Conservation (phyloP, 805 yeast genomes). For the Zygotorulaspora sp. region DNA sequence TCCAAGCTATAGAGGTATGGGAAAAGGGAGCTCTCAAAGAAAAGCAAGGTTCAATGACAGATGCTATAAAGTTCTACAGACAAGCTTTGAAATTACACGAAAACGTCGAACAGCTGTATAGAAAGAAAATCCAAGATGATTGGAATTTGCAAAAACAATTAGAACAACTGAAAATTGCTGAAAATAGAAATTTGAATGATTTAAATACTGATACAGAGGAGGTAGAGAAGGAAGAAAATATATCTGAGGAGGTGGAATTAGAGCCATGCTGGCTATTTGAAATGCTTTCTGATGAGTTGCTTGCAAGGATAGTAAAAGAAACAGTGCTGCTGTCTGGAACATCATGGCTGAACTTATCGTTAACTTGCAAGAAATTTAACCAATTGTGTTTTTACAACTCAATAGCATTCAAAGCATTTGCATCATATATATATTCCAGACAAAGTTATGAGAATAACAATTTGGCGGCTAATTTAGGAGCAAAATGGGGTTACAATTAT, state of each 20-base stretch:
- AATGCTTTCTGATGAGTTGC: slow-evolving; percentile 53
- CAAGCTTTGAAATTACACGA: slow-evolving; percentile 55
- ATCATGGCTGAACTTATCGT: slow-evolving; percentile 59
- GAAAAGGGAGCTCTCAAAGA: slow-evolving; percentile 71
- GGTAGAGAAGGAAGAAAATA: slow-evolving; percentile 21
- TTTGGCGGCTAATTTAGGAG: slow-evolving; percentile 37
- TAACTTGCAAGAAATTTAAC: slow-evolving; percentile 55
- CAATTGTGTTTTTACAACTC: slow-evolving; percentile 52
- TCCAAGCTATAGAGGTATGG: too few species aligned
- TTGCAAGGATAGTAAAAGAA: slow-evolving; percentile 46
- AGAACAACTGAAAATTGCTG: slow-evolving; percentile 12
- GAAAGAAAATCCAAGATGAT: slow-evolving; percentile 49
- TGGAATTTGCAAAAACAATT: slow-evolving; percentile 31
- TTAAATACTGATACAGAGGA: slow-evolving; percentile 6
- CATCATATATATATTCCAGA: slow-evolving; percentile 47
- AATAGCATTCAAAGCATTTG: slow-evolving; percentile 47
- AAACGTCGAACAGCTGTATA: slow-evolving; percentile 63
- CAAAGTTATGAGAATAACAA: slow-evolving; percentile 50
- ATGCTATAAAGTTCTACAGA: slow-evolving; percentile 70
- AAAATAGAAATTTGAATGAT: slow-evolving; percentile 6
- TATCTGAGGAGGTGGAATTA: slow-evolving; percentile 28
- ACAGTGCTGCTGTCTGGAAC: slow-evolving; percentile 49
- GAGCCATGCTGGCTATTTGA: slow-evolving; percentile 42
- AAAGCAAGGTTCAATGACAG: slow-evolving; percentile 69
- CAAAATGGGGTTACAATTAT: slow-evolving; percentile 40